phyloP scores from a whole-genome alignment of 371 early-diverging fungal species.

The Rhizopus delemar region DNA sequence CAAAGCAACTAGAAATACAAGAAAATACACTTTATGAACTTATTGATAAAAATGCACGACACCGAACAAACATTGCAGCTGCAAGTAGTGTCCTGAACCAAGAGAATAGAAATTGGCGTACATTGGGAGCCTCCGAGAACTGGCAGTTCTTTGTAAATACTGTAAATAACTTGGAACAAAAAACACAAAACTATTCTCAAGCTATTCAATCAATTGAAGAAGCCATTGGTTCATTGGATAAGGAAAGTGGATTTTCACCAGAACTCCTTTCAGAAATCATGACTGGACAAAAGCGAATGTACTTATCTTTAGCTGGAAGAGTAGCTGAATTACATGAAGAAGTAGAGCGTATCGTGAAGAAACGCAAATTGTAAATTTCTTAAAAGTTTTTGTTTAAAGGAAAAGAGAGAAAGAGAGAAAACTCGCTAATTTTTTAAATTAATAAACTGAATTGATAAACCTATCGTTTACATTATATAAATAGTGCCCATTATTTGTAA shows the following conservation, averaged over 20 bases:
- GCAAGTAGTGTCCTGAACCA: conserved; percentile 15
- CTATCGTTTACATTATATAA: no score
- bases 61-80: conserved; percentile 14
- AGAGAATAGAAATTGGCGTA: conserved; percentile 21
- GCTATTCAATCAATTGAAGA: conserved; percentile 16
- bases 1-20: conserved; percentile 16
- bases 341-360: conserved; percentile 16
- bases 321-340: conserved; percentile 25
- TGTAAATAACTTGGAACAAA: conserved; percentile 10
- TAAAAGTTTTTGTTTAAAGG: not conserved
- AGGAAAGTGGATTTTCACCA: conserved; percentile 4
- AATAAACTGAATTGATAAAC: conserved; percentile 2
- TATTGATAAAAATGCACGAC: conserved; percentile 17
- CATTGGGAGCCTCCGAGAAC: conserved; percentile 20
- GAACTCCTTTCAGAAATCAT: conserved; percentile 5
- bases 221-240: conserved; percentile 10
- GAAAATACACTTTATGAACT: conserved; percentile 10
- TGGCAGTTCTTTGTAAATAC: conserved; percentile 18
- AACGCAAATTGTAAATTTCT: conserved; percentile 13
- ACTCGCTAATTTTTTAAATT: no score
- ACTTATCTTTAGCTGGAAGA: conserved; percentile 23
- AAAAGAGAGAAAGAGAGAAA: no score
- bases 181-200: conserved; percentile 5
- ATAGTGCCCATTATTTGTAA: no score
- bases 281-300: conserved; percentile 10